Percentiles rank a stretch among this genome's conserved stretches.
These are phyloP conservation scores for Cercospora sp. DNA, from an alignment of 2,329 filamentous ascomycete species.

Conservation along the genomic window DNA sequence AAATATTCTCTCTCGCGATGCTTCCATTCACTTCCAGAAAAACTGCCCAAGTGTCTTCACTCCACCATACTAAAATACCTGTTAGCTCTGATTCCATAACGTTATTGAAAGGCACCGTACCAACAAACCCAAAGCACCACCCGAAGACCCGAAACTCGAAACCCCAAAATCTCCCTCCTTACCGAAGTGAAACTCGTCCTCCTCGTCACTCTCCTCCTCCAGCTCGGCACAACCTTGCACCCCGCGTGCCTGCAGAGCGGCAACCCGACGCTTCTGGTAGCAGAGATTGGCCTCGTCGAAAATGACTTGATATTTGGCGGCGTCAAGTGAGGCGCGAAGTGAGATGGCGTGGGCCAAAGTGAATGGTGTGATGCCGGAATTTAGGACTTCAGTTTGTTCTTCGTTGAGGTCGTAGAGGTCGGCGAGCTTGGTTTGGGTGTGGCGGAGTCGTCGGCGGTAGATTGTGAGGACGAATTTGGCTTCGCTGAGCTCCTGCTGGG, in stretches of 20 bases:
- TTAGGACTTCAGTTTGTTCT: not conserved
- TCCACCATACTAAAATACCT: not conserved
- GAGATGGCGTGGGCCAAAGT: not conserved
- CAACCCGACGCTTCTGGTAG: not conserved
- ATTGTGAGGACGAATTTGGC: not conserved
- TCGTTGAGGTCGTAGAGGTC: not conserved
- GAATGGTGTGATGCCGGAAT: not conserved
- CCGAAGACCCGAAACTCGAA: not conserved
- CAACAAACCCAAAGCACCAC: not conserved
- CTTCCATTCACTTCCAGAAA: not conserved
- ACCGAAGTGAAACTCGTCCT: not conserved
- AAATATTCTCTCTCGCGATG: not conserved
- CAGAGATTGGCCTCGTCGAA: not conserved
- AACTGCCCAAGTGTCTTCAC: not conserved
- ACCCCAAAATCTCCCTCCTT: not conserved
- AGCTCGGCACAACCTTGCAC: not conserved
- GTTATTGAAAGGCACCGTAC: not conserved
- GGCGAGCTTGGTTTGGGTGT: not conserved
- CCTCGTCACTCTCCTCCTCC: not conserved
- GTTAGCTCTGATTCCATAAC: not conserved
- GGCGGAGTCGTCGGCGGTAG: not conserved
- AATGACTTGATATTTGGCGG: not conserved
- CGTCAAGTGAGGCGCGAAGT: not conserved
- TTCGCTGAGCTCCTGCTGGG: not conserved
- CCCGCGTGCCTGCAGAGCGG: not conserved